A percentile compares a stretch with the other conserved stretches of the same genome.
These are phyloP conservation scores for Hericium alpestre DNA, from an alignment of 768 basidiomycete species.

Conservation along the genomic window DNA sequence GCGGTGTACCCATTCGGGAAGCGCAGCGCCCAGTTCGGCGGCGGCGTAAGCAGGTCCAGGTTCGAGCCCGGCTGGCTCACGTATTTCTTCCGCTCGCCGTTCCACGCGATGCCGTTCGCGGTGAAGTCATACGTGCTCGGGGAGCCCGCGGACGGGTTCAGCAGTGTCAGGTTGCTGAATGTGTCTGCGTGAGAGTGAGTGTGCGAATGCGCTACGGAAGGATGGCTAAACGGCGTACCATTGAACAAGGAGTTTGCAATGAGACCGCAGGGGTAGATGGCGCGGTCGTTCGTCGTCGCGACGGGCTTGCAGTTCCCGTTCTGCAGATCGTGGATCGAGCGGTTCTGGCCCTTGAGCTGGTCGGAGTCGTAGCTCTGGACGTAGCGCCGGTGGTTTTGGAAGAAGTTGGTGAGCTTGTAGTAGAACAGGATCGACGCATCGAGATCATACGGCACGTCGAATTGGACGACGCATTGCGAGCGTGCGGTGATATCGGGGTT, in stretches of 20 bases:
- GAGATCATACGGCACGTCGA: slow-evolving; percentile 73
- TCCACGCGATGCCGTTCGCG: slow-evolving; percentile 84
- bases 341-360: slow-evolving; percentile 71
- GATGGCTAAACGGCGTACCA: slow-evolving; percentile 35
- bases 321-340: slow-evolving; percentile 38
- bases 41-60: slow-evolving; percentile 67
- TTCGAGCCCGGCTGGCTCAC: slow-evolving; percentile 48
- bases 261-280: slow-evolving; percentile 89
- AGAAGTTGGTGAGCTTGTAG: slow-evolving; percentile 95
- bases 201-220: neutral
- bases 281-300: slow-evolving; percentile 36
- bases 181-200: slow-evolving; percentile 46
- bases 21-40: slow-evolving; percentile 78
- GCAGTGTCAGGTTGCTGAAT: slow-evolving; percentile 49
- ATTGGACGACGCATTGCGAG: slow-evolving; percentile 67
- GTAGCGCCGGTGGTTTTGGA: slow-evolving; percentile 96
- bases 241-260: slow-evolving; percentile 98
- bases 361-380: slow-evolving; percentile 81
- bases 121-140: slow-evolving; percentile 62
- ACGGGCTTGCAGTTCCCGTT: slow-evolving; percentile 84
- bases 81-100: slow-evolving; percentile 90
- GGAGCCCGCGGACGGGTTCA: slow-evolving; percentile 39
- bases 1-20: slow-evolving; percentile 70
- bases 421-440: slow-evolving; percentile 75
- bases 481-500: slow-evolving; percentile 30